Base-by-base conservation (phyloP, 2,329 filamentous ascomycete species). In the Sporothrix pseudoabietina region DNA sequence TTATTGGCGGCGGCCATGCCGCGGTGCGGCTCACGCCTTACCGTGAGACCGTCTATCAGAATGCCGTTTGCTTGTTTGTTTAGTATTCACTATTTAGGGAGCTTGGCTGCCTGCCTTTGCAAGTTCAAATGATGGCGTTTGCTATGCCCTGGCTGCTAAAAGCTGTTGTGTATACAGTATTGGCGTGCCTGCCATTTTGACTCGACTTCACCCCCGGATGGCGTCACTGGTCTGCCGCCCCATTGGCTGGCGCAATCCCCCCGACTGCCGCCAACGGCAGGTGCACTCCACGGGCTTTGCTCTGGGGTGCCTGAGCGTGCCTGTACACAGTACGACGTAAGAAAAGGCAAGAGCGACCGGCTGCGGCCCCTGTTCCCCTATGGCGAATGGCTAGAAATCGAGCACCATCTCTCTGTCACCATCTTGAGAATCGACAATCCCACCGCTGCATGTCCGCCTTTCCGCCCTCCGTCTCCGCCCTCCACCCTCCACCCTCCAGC, bases 241-340 rank as follows among this genome's bases (percentile, higher is more conserved):
- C 57, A 72, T 66, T 72, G 59, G 71, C 47, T 59, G 47, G 55
- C 12, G 57, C 55, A 63, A 71, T 49, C 44, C 44, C 70, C 70
- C 70, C 71, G 61, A 66, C 59, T 66, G 71, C 61, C 61, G 71
- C 59, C 26, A 5, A 19, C 22, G 52, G 52, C n/a, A 49, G 41
- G 22, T 35, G 44, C 44, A 5, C 44, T 55, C 52, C 10, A 26
- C 65, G 65, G 63, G 41, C 61, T 52, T 68, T 52, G 63, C 39
- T 65, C 32, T 10, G 1, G n/a, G 16, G 14, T 35, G 30, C 30
- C 5, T 14, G 26, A 26, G 26, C 2, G 26, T 26, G 26, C 26
- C 26, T 26, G 26, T 26, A 26, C 26, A 26, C 26, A 26, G 26
- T n/a, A n/a, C n/a, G n/a, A n/a, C n/a, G 22, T 30, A 16, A 22